Evolutionary conservation across 2,329 filamentous ascomycete genomes (phyloP).

Genomic region (Thermoascus crustaceus): DNA sequence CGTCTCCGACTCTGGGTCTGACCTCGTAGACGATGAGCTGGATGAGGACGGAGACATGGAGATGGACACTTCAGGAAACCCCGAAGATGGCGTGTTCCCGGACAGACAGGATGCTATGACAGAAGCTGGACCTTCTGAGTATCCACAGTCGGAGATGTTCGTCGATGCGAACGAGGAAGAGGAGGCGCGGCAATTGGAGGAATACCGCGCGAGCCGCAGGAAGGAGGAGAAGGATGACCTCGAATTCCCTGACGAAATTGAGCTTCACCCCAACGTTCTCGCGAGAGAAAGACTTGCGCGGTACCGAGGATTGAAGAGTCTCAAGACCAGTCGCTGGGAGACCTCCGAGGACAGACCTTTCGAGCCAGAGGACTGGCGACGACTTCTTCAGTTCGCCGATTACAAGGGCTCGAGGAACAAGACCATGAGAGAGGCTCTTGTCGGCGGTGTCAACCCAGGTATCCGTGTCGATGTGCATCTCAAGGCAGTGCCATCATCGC

Average conservation of each 20-base stretch:
- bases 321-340: constrained; percentile 82
- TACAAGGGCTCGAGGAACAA: constrained; percentile 77
- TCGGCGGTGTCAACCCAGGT: constrained; percentile 79
- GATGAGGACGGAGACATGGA: constrained; percentile 47
- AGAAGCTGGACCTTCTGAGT: constrained; percentile 76
- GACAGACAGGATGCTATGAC: constrained; percentile 52
- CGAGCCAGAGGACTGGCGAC: constrained; percentile 82
- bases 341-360: constrained; percentile 77
- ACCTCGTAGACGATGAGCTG: constrained; percentile 67
- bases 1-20: constrained; percentile 75
- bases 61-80: constrained; percentile 52
- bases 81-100: constrained; percentile 71
- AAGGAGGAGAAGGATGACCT: constrained; percentile 81
- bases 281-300: constrained; percentile 77
- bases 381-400: constrained; percentile 78
- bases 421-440: constrained; percentile 69
- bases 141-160: constrained; percentile 90
- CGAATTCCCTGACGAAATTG: constrained; percentile 96
- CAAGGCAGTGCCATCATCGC: constrained; percentile 46
- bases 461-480: constrained; percentile 76
- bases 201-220: constrained; percentile 69
- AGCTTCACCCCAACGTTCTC: constrained; percentile 77
- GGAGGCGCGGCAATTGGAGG: constrained; percentile 71
- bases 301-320: constrained; percentile 86
- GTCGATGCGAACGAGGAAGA: constrained; percentile 71